These are phyloP conservation scores for Leccinum olivaceopallidum DNA, from an alignment of 768 basidiomycete species.

Conservation along the genomic window DNA sequence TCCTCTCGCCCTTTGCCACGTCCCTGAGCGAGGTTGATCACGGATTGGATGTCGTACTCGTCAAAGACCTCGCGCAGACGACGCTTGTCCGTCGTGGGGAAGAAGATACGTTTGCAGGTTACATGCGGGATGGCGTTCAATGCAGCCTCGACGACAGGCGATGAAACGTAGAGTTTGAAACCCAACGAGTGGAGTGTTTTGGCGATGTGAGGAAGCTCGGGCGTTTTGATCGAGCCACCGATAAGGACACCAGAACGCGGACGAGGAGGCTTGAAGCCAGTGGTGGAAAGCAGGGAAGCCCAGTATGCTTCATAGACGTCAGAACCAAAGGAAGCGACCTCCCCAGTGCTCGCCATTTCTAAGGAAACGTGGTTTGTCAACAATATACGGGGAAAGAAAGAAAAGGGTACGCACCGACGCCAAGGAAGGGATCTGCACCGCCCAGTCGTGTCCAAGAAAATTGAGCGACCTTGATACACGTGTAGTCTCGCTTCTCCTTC, in stretches of 20 bases:
- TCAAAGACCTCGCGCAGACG: conserved; percentile 92
- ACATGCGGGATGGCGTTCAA: conserved; percentile 80
- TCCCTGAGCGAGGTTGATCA: conserved; percentile 87
- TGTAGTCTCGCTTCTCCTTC: conserved; percentile 86
- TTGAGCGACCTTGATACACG: conserved; percentile 95
- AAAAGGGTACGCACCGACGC: conserved; percentile 68
- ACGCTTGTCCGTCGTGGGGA: conserved; percentile 96
- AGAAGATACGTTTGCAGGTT: conserved; percentile 84
- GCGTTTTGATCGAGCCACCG: conserved; percentile 85
- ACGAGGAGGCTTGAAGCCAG: conserved; percentile 90
- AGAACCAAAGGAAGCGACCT: conserved; percentile 93
- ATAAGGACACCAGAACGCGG: conserved; percentile 86
- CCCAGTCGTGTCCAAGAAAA: conserved; percentile 97
- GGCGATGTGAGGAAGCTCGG: conserved; percentile 84
- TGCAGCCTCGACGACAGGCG: conserved; percentile 73
- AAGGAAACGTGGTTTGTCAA: background rate
- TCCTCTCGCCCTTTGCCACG: conserved; percentile 78
- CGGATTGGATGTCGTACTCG: conserved; percentile 91
- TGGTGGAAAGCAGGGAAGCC: conserved; percentile 92
- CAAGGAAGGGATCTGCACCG: conserved; percentile 96
- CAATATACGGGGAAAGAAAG: background rate
- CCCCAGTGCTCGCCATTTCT: conserved; percentile 99
- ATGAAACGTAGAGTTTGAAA: conserved; percentile 94
- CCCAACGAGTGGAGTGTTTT: conserved; percentile 81
- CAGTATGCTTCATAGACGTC: conserved; percentile 96